Evolutionary conservation across 1,284 basidiomycete species (phyloP), one percentile per base, ranked within the genome.

Genomic region (Irpex rosettiformis): DNA sequence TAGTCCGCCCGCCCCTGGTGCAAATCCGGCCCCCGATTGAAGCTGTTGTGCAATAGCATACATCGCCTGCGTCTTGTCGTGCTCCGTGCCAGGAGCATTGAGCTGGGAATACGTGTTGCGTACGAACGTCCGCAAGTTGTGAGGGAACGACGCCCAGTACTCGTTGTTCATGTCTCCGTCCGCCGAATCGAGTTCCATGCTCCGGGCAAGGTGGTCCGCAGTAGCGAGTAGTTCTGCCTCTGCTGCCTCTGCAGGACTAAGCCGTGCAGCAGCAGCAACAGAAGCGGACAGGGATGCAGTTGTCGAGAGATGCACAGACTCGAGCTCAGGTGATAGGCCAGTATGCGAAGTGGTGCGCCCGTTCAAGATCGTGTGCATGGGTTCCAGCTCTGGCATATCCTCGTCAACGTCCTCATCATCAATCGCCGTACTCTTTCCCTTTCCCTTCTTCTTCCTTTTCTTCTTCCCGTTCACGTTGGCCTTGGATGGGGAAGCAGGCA

Each of bases 1-100:
- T 60, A 64, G 58, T 51, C 48, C 48, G 27, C 24, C 27, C 22
- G 48, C 24, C 7, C 48, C 48, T 10, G 48, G 24, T 8, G 48
- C 6, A 11, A 51, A 24, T 49, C 77, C 70, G 66, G 79, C 78
- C 25, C 82, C 81, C 22, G 82, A 77, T 64, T 82, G 82, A 8
- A 87, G 83, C 69, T 85, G 84, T 66, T 88, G 86, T 30, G 86
- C 86, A 66, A 87, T 81, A 58, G 83, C 79, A 67, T 86, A 85
- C 80, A 88, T 84, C 30, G 82, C 78, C 71, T 81, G 78, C 52
- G 77, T 77, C 79, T 81, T 74, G 62, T 62, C 63, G 51, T 69
- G 64, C 67, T 63, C 58, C 66, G 68, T 65, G 65, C 75, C 73
- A 75, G 67, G 61, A 57, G 62, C 65, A 63, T 65, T 65, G 63